Conservation (phyloP, 176 grass and related monocot species). For the Musa itinerans region DNA sequence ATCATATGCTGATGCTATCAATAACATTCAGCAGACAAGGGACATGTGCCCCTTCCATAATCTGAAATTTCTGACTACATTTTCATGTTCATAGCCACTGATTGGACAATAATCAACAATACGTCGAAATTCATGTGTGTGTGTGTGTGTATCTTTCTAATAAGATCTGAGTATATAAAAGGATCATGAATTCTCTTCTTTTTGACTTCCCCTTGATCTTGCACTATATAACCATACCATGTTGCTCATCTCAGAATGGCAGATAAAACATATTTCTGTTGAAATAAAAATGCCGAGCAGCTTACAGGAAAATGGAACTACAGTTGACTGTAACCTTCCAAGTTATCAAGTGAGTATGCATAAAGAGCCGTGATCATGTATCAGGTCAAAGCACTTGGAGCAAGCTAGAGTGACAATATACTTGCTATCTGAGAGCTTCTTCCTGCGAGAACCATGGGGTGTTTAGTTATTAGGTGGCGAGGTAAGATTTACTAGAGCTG, state of each 20-base stretch:
- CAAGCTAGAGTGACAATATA: too few relatives aligned
- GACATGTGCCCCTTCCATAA: conserved; percentile 3
- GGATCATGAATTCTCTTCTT: background rate
- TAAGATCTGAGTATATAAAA: background rate
- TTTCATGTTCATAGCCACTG: background rate
- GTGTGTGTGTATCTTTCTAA: conserved; percentile 1
- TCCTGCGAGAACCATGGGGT: too few relatives aligned
- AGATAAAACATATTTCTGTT: background rate
- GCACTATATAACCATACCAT: background rate
- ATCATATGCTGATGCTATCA: conserved; percentile 74
- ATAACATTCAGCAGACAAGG: conserved; percentile 39
- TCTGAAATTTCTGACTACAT: background rate
- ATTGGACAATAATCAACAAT: background rate
- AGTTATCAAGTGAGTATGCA: too few relatives aligned
- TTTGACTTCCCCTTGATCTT: background rate
- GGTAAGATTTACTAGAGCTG: too few relatives aligned
- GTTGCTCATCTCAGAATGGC: background rate
- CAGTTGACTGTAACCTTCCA: too few relatives aligned
- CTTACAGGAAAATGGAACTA: too few relatives aligned
- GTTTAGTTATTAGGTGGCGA: too few relatives aligned
- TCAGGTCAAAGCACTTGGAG: too few relatives aligned
- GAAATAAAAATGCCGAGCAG: too few relatives aligned
- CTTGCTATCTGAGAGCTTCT: too few relatives aligned
- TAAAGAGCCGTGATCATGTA: too few relatives aligned
- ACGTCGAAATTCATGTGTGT: background rate